phyloP scores from a whole-genome alignment of 495 filamentous ascomycete species.

The Penicillium antarcticum region DNA sequence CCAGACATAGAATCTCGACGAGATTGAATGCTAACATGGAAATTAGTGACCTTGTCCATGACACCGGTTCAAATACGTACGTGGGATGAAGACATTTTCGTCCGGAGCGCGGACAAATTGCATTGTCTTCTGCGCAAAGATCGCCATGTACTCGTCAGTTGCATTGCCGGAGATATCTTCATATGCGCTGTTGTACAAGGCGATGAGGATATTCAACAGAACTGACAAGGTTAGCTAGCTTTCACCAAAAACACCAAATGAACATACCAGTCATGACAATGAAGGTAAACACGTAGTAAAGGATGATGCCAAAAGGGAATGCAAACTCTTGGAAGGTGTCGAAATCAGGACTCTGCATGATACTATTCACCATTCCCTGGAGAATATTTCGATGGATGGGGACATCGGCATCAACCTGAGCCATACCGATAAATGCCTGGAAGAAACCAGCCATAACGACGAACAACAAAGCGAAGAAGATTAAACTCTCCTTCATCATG shows the following conservation, averaged over 20 bases:
- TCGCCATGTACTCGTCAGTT: constrained; percentile 89
- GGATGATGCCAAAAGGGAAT: constrained; percentile 77
- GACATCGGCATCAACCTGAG: constrained; percentile 68
- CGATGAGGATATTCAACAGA: constrained; percentile 90
- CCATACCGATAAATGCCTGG: constrained; percentile 93
- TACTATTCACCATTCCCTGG: constrained; percentile 82
- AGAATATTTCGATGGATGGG: constrained; percentile 69
- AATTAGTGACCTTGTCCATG: neutral
- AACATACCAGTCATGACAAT: constrained; percentile 76
- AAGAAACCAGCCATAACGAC: constrained; percentile 88
- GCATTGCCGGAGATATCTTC: constrained; percentile 94
- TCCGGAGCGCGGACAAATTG: constrained; percentile 95
- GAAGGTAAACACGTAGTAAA: constrained; percentile 96
- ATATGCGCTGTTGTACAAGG: constrained; percentile 94
- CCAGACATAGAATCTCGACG: constrained; percentile 76
- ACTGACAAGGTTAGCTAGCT: constrained; percentile 44
- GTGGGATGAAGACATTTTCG: constrained; percentile 95
- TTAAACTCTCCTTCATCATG: constrained; percentile 98
- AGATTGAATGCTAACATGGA: constrained; percentile 71
- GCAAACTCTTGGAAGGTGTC: constrained; percentile 76
- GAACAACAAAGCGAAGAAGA: constrained; percentile 92
- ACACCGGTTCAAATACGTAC: constrained; percentile 28
- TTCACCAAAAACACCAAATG: neutral
- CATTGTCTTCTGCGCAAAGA: constrained; percentile 88
- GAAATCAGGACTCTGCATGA: constrained; percentile 91